Conservation (phyloP, 306 rosid species). For the Medicago arabica region DNA sequence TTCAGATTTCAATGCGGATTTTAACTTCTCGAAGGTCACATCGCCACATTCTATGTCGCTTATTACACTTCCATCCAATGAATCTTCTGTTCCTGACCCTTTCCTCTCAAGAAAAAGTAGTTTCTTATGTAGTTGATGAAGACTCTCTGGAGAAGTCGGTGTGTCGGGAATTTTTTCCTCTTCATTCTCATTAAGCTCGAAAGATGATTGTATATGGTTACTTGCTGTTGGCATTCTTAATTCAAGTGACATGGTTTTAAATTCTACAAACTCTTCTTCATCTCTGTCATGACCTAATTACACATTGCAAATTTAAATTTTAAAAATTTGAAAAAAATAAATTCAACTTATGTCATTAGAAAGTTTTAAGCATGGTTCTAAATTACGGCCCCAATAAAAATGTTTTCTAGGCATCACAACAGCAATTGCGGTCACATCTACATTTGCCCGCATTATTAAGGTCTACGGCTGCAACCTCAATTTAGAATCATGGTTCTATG, state of each 20-base stretch:
- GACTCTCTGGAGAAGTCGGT: slow-evolving; percentile 70
- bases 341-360: neutral
- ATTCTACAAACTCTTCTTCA: slow-evolving; percentile 62
- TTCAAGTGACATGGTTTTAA: slow-evolving; percentile 58
- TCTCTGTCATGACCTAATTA: slow-evolving; percentile 48
- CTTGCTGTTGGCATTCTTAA: slow-evolving; percentile 47
- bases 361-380: slow-evolving; percentile 7
- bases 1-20: slow-evolving; percentile 69
- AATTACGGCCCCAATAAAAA: neutral
- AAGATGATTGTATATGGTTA: slow-evolving; percentile 44
- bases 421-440: neutral
- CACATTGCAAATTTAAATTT: slow-evolving; percentile 8
- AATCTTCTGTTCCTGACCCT: slow-evolving; percentile 78
- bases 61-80: slow-evolving; percentile 80
- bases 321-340: neutral
- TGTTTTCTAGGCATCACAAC: neutral
- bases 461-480: neutral
- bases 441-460: neutral
- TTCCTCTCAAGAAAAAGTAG: slow-evolving; percentile 69
- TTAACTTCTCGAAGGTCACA: slow-evolving; percentile 64
- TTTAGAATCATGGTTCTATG: neutral
- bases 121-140: slow-evolving; percentile 71
- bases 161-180: slow-evolving; percentile 84
- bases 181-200: slow-evolving; percentile 62
- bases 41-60: slow-evolving; percentile 75